Conservation (phyloP, 2,329 filamentous ascomycete species). For the Colletotrichum ledebouriae region DNA sequence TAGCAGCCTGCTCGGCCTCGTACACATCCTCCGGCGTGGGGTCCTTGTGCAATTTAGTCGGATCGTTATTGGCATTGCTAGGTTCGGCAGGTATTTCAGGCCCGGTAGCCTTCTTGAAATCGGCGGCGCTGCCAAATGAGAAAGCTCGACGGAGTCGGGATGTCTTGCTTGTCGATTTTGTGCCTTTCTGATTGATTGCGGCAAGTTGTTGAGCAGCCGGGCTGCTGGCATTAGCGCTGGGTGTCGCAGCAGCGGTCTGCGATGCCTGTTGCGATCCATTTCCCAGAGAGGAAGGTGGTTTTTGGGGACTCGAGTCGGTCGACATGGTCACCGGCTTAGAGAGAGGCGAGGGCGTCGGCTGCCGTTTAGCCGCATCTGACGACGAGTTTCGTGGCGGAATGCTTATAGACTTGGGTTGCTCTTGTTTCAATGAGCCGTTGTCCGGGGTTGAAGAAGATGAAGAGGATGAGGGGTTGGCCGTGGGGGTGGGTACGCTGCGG, state of each 20-base stretch:
- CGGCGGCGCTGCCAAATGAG: constrained; percentile 95
- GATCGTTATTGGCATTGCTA: constrained; percentile 47
- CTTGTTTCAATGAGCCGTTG: constrained; percentile 62
- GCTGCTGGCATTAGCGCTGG: constrained; percentile 62
- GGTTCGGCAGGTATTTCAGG: constrained; percentile 46
- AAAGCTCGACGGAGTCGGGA: constrained; percentile 90
- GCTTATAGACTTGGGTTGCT: constrained; percentile 68
- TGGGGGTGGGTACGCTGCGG: constrained; percentile 68
- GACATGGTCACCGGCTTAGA: constrained; percentile 78
- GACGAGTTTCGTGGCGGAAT: constrained; percentile 74
- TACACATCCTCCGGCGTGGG: constrained; percentile 73
- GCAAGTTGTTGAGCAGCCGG: constrained; percentile 87
- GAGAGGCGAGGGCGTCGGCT: constrained; percentile 77
- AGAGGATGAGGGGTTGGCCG: constrained; percentile 68
- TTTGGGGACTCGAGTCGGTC: constrained; percentile 62
- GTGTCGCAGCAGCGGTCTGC: constrained; percentile 48
- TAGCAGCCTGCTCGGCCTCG: constrained; percentile 90
- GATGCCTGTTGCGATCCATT: constrained; percentile 51
- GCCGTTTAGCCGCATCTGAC: constrained; percentile 75
- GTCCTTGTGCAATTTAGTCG: constrained; percentile 74
- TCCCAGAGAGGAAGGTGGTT: constrained; percentile 53
- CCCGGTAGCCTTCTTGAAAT: constrained; percentile 81
- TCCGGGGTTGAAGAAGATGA: constrained; percentile 59
- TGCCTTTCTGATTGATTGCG: constrained; percentile 87
- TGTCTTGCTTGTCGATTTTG: constrained; percentile 84